Evolutionary conservation across 345 rosid genomes (phyloP), one percentile per base, ranked within the genome.

Genomic region (Turritis glabra): DNA sequence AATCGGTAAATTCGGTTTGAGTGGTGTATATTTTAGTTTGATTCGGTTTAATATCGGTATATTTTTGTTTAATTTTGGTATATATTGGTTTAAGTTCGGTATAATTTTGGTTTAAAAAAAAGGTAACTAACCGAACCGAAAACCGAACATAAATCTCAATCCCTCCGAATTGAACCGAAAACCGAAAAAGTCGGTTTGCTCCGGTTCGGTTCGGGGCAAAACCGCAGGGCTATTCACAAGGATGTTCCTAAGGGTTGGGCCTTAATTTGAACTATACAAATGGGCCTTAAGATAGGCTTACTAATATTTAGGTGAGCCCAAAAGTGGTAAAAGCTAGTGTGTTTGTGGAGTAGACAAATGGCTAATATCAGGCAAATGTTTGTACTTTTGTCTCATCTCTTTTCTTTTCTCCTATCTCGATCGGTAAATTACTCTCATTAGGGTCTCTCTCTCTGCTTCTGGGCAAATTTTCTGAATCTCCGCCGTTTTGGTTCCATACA

Each of bases 391-490:
- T 55, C 43, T 48, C 64, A 21, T 61, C 50, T 72, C 27, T 37
- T 10, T 8, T 35, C 22, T 19, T 15, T 13, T 54, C 10, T 64
- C 46, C 64, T 30, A 41, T 58, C 67, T 51, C 64, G 11, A 69
- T 76, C 75, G 52, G 58, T 76, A 69, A 19, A 61, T 7, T 15
- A 62, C 64, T 2, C 64, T 2, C 70, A 76, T 69, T 76, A 76
- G 70, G 71, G 80, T 76, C 72, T 27, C 29, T 51, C 60, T 64
- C 55, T 52, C 58, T 64, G 76, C 3, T 66, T 57, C 70, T 46
- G 32, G 32, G 26, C 1, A 10, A 65, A 11, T 19, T 32, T 64
- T 57, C 72, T 35, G 25, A 56, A 57, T 74, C 78, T 65, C 65
- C 80, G 73, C 75, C 70, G 80, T 69, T 69, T 61, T 30, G 41